Evolutionary conservation across 305 asterid species (phyloP).

Genomic region (Fraxinus latifolia): DNA sequence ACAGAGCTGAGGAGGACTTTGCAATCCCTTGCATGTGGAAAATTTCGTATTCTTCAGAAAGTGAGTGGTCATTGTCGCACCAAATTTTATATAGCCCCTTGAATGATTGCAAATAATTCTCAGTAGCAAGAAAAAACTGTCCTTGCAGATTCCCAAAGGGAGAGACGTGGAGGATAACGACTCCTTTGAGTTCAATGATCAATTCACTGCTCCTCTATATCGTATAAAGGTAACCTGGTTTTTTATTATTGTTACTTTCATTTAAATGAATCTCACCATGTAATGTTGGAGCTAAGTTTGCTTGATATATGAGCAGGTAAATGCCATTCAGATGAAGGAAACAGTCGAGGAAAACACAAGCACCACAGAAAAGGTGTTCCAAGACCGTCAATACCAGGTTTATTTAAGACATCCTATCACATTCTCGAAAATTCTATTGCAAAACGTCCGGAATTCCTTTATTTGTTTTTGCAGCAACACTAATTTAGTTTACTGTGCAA

Average conservation of each 20-base stretch:
- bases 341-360: slow-evolving; percentile 54
- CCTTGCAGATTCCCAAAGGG: slow-evolving; percentile 80
- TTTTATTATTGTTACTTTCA: not conserved
- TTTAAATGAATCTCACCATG: not conserved
- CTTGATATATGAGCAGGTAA: slow-evolving; percentile 55
- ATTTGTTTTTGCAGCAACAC: slow-evolving; percentile 2
- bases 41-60: slow-evolving; percentile 85
- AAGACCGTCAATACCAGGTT: slow-evolving; percentile 60
- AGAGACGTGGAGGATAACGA: slow-evolving; percentile 90
- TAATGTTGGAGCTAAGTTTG: slow-evolving; percentile 19
- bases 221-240: slow-evolving; percentile 69
- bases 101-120: not conserved
- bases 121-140: slow-evolving; percentile 17
- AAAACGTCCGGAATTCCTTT: slow-evolving; percentile 20
- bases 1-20: slow-evolving; percentile 84
- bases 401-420: not conserved
- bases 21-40: slow-evolving; percentile 99
- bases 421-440: slow-evolving; percentile 27
- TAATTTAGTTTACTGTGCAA: slow-evolving; percentile 11
- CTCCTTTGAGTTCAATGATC: slow-evolving; percentile 40
- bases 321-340: slow-evolving; percentile 73
- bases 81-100: not conserved
- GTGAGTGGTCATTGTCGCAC: slow-evolving; percentile 36
- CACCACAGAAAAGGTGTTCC: slow-evolving; percentile 57
- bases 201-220: slow-evolving; percentile 55